These are phyloP conservation scores for Lasiosphaeriaceae sp. DNA, from an alignment of 495 filamentous ascomycete genomes.

Conservation along the genomic window DNA sequence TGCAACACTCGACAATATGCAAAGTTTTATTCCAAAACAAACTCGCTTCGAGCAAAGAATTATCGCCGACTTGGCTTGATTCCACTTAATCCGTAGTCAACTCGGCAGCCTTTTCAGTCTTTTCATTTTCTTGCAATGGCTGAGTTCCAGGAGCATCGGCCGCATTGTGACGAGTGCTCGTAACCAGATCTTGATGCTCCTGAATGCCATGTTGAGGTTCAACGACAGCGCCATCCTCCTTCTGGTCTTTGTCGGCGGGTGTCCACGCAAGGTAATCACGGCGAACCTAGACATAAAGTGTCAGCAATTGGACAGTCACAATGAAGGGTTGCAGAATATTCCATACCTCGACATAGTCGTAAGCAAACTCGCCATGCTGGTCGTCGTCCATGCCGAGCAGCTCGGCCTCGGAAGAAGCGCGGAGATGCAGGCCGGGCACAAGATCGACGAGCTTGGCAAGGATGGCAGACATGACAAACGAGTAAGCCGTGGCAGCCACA, in stretches of 20 bases:
- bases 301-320: not conserved
- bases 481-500: conserved; percentile 66
- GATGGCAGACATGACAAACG: conserved; percentile 79
- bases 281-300: conserved; percentile 54
- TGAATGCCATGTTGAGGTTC: conserved; percentile 77
- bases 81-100: not conserved
- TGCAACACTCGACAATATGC: not conserved
- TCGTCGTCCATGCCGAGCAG: conserved; percentile 98
- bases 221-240: conserved; percentile 60
- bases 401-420: conserved; percentile 93
- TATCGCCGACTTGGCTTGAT: too few species aligned
- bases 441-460: conserved; percentile 82
- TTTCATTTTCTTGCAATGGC: not conserved
- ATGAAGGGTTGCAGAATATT: not conserved
- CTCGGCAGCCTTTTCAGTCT: conserved; percentile 1
- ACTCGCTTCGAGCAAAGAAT: too few species aligned
- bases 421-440: conserved; percentile 85
- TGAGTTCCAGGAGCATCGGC: not conserved
- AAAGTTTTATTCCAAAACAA: not conserved
- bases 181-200: conserved; percentile 51
- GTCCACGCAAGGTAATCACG: conserved; percentile 98
- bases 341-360: conserved; percentile 87
- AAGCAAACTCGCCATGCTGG: conserved; percentile 97
- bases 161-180: conserved; percentile 13
- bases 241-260: conserved; percentile 70